Percentiles rank a stretch among this genome's conserved stretches.
phyloP scores from a whole-genome alignment of 2,329 filamentous ascomycete genomes.

The Chrysosporium queenslandicum region DNA sequence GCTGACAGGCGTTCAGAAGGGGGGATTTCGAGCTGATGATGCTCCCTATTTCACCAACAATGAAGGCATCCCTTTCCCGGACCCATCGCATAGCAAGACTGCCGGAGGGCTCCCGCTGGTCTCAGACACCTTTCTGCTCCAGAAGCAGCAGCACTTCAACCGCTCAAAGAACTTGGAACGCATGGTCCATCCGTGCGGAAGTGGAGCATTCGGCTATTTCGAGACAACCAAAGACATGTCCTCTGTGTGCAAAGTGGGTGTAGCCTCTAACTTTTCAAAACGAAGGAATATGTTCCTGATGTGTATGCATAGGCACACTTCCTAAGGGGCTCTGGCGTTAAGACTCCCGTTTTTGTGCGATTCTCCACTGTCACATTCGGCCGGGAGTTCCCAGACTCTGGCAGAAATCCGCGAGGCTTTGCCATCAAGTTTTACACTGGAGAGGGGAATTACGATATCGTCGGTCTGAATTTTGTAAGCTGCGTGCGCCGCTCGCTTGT shows the following conservation, averaged over 20 bases:
- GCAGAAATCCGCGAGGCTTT: slow-evolving; percentile 63
- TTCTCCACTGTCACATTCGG: slow-evolving; percentile 66
- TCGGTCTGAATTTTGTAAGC: slow-evolving; percentile 19
- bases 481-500: not conserved
- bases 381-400: slow-evolving; percentile 58
- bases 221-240: slow-evolving; percentile 6
- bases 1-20: slow-evolving; percentile 39
- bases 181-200: slow-evolving; percentile 6
- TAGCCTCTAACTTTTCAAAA: no score
- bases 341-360: slow-evolving; percentile 58
- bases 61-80: slow-evolving; percentile 44
- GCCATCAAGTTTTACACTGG: slow-evolving; percentile 61
- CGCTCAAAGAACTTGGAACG: slow-evolving; percentile 1
- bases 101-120: slow-evolving; percentile 1
- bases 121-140: not conserved
- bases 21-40: slow-evolving; percentile 43
- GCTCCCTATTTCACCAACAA: slow-evolving; percentile 47
- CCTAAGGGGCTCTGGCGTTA: slow-evolving; percentile 47
- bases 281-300: no score
- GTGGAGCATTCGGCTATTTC: slow-evolving; percentile 1
- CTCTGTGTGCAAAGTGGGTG: not conserved
- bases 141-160: slow-evolving; percentile 7
- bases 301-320: slow-evolving; percentile 45
- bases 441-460: slow-evolving; percentile 51
- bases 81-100: slow-evolving; percentile 21